A percentile compares a stretch with the other conserved stretches of the same genome.
Evolutionary conservation across 2,329 filamentous ascomycete species (phyloP).

Genomic region (Claviceps spartinae): DNA sequence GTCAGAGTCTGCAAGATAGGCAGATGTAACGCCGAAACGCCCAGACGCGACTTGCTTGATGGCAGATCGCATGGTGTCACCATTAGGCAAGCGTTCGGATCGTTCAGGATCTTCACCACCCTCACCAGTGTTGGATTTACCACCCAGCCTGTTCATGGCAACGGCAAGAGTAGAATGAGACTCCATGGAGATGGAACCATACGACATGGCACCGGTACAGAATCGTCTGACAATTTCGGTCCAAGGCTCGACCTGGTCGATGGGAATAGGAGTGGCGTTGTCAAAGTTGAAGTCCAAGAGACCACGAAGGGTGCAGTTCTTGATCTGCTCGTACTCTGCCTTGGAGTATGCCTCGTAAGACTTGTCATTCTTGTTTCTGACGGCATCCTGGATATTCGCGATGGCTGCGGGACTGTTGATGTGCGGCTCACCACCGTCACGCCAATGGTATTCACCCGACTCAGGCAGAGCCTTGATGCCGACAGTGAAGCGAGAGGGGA

Average conservation of each 20-base stretch:
- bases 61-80: constrained; percentile 91
- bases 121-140: constrained; percentile 95
- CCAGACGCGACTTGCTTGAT: constrained; percentile 97
- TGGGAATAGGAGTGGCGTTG: constrained; percentile 68
- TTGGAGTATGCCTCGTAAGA: constrained; percentile 94
- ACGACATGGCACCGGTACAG: constrained; percentile 96
- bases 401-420: constrained; percentile 91
- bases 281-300: constrained; percentile 95
- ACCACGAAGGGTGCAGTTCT: constrained; percentile 86
- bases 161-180: constrained; percentile 91
- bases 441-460: constrained; percentile 96
- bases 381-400: constrained; percentile 93
- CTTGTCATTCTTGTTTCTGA: constrained; percentile 94
- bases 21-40: constrained; percentile 89
- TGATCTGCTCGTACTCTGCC: constrained; percentile 91
- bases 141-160: constrained; percentile 91
- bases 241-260: constrained; percentile 96
- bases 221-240: constrained; percentile 94
- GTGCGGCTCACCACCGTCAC: constrained; percentile 88
- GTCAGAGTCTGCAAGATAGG: constrained; percentile 88
- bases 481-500: constrained; percentile 64
- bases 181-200: constrained; percentile 97
- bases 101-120: constrained; percentile 92
- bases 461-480: constrained; percentile 71
- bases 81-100: constrained; percentile 73